Evolutionary conservation across 306 rosid genomes (phyloP), one percentile per base, ranked within the genome.

Genomic region (Hylodesmum podocarpum): DNA sequence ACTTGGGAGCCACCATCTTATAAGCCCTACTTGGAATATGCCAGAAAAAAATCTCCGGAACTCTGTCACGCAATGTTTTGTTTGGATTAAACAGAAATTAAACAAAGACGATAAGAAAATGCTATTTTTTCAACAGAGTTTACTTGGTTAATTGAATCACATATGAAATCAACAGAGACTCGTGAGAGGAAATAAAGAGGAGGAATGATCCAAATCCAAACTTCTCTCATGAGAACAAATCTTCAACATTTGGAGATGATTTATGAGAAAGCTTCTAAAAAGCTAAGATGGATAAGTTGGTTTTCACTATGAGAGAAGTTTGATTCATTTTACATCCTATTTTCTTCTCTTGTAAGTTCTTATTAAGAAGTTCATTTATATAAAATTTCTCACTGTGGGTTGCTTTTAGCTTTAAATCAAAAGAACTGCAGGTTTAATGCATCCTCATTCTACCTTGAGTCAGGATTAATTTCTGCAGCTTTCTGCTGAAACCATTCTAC

Each of bases 41-140:
- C 98, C 98, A 94, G 73, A 94, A 94, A 31, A 90, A 66, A 53
- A 94, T 83, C 94, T 94, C 98, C 1, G 93, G 89, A 31, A 88
- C 88, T 40, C 97, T 94, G 89, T 67, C 82, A 66, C 14, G 51
- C 40, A 74, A 51, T 25, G 78, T 13, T 43, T 28, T 50, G 36
- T 59, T 59, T 78, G 29, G 74, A 68, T 67, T 62, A 83, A 28
- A 25, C 49, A 70, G 47, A 53, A 59, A 13, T 3, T 10, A 62
- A 27, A 47, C 21, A 16, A 29, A 19, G 33, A 34, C 24, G 57
- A 16, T 41, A 71, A 25, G 39, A 66, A 66, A 39, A 66, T 8
- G 51, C 1, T 11, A 59, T 37, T 44, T 12, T 50, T 43, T 13
- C 67, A 59, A 54, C 53, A 68, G 43, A 40, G 31, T 49, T 73